These are phyloP conservation scores for Teratosphaeria epicoccoides DNA, from an alignment of 2,329 filamentous ascomycete genomes.

Conservation along the genomic window DNA sequence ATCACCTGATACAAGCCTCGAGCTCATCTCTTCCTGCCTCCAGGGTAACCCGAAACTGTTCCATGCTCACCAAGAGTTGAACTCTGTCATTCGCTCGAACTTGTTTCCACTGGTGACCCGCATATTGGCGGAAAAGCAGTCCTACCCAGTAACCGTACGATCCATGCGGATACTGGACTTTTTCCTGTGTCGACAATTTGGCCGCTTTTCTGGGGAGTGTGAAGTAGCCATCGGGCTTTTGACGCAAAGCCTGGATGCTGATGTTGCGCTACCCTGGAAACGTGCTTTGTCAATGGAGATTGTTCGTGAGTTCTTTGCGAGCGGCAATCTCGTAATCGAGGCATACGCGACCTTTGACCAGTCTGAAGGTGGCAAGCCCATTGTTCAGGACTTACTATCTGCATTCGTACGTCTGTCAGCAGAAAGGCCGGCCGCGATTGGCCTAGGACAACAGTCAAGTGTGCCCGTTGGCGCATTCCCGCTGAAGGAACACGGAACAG, in stretches of 20 bases:
- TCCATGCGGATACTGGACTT: constrained; percentile 75
- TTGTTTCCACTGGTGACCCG: constrained; percentile 77
- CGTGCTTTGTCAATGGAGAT: constrained; percentile 84
- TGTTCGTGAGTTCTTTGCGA: constrained; percentile 73
- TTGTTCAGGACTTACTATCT: constrained; percentile 73
- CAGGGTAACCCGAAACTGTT: constrained; percentile 78
- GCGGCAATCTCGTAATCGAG: constrained; percentile 64
- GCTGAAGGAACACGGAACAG: constrained; percentile 50
- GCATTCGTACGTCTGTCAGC: constrained; percentile 87
- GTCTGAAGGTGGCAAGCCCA: constrained; percentile 57
- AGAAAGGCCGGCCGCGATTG: constrained; percentile 81
- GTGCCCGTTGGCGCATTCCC: constrained; percentile 56
- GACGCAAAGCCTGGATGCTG: constrained; percentile 79
- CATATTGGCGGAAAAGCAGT: constrained; percentile 64
- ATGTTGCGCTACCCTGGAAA: constrained; percentile 70
- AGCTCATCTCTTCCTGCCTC: constrained; percentile 83
- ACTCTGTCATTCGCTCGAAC: constrained; percentile 62
- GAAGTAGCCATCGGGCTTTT: constrained; percentile 72
- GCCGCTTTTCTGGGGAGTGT: constrained; percentile 64
- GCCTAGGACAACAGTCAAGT: constrained; percentile 78
- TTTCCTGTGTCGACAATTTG: constrained; percentile 66
- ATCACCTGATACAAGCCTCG: constrained; percentile 72
- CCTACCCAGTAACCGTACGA: constrained; percentile 73
- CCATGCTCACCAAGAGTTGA: constrained; percentile 65
- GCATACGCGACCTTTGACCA: constrained; percentile 75